phyloP scores from a whole-genome alignment of 768 basidiomycete species.

The Russula emetica region DNA sequence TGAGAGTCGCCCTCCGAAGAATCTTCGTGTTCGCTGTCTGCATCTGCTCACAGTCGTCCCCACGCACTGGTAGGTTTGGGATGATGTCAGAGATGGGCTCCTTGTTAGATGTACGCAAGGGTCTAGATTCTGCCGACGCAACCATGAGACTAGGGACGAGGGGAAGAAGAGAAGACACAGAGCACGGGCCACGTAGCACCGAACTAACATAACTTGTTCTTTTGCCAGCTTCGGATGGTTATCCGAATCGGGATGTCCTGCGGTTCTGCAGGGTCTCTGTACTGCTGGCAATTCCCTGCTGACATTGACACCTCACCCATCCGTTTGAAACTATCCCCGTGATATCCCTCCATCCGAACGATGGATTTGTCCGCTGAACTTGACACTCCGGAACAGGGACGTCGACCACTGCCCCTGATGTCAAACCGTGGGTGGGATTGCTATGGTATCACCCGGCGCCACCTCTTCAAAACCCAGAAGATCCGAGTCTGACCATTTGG shows the following conservation, averaged over 20 bases:
- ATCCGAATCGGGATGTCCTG: background rate
- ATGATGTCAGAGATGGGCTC: background rate
- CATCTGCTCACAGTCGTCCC: background rate
- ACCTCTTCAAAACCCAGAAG: background rate
- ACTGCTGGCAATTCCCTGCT: too few species aligned
- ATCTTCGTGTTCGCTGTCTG: background rate
- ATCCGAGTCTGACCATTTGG: too few species aligned
- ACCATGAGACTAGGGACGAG: background rate
- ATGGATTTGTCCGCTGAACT: background rate
- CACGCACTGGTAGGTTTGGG: background rate
- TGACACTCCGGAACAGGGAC: background rate
- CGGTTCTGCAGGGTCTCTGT: too few species aligned
- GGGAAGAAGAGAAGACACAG: too few species aligned
- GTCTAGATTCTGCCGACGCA: background rate
- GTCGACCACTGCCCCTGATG: background rate
- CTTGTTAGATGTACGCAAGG: background rate
- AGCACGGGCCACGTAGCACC: background rate
- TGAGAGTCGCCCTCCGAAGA: slow-evolving; percentile 15
- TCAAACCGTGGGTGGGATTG: background rate
- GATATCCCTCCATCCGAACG: background rate
- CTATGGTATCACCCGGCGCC: too few species aligned
- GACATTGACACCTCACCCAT: too few species aligned
- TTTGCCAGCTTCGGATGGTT: background rate
- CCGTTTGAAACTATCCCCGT: too few species aligned
- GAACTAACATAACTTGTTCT: background rate